Conservation (phyloP, 2,329 filamentous ascomycete species). For the Nothophaeocryptopus gaeumannii region DNA sequence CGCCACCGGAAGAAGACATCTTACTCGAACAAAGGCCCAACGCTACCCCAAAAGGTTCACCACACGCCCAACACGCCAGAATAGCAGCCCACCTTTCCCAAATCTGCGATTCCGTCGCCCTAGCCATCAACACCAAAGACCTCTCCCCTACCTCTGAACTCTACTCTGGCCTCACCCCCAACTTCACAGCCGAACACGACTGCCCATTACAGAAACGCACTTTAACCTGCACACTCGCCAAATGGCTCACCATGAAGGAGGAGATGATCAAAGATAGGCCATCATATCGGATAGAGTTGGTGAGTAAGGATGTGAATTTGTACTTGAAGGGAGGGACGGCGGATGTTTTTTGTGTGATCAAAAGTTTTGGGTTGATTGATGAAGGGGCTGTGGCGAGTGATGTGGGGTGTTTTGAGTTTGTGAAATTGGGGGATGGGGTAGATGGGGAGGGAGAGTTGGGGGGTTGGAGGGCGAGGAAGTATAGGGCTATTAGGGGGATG, state of each 20-base stretch:
- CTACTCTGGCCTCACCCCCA: background rate
- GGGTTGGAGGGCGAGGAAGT: no score
- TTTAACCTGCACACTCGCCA: background rate
- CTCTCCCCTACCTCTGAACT: background rate
- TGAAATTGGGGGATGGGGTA: no score
- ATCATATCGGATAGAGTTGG: background rate
- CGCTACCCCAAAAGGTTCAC: no score
- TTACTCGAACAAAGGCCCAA: no score
- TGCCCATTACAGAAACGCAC: background rate
- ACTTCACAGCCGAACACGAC: slow-evolving; percentile 1
- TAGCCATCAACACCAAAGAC: background rate
- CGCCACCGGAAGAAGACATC: no score
- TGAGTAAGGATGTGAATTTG: background rate
- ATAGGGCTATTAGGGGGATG: no score
- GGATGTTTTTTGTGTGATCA: background rate
- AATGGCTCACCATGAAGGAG: background rate
- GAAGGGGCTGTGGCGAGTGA: background rate
- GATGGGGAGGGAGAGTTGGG: no score
- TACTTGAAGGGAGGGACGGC: background rate
- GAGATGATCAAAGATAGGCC: background rate
- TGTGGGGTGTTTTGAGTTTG: background rate
- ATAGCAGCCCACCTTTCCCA: no score
- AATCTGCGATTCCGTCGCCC: no score
- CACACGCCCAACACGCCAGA: no score
- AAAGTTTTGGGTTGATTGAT: background rate